Percentiles rank a stretch among this genome's conserved stretches.
Conservation (phyloP, 805 yeast species). For the Candida broadrunensis region DNA sequence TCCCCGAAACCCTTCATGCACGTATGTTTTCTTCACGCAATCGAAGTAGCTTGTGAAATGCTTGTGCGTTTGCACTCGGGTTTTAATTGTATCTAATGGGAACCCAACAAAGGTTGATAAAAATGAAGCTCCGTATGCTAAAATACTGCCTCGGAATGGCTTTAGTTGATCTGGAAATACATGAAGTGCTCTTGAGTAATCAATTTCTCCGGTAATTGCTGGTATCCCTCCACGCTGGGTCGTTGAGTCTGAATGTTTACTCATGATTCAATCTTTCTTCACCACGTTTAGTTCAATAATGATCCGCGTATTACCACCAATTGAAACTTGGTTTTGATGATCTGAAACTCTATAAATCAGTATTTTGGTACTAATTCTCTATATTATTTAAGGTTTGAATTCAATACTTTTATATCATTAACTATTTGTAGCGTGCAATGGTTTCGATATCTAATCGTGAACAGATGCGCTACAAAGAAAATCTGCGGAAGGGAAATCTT, state of each 20-base stretch:
- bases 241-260: background rate
- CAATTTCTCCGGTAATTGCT: conserved; percentile 58
- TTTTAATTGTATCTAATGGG: conserved; percentile 84
- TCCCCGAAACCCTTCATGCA: conserved; percentile 63
- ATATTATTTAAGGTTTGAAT: no score
- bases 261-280: background rate
- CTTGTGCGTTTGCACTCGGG: conserved; percentile 78
- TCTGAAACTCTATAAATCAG: no score
- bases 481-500: no score
- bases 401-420: no score
- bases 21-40: conserved; percentile 55
- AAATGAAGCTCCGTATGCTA: conserved; percentile 65
- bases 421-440: no score
- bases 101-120: conserved; percentile 70
- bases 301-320: no score
- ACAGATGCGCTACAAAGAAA: no score
- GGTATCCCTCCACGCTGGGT: conserved; percentile 33
- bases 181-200: conserved; percentile 43
- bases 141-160: conserved; percentile 54
- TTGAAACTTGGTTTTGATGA: no score
- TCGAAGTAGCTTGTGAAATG: conserved; percentile 51
- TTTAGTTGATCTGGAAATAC: conserved; percentile 45
- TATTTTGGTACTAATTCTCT: no score
- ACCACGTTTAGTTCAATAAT: background rate
- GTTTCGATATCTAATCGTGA: no score